A percentile compares a stretch with the other conserved stretches of the same genome.
Evolutionary conservation across 1,284 basidiomycete genomes (phyloP).

Genomic region (Trichosporon faecale): DNA sequence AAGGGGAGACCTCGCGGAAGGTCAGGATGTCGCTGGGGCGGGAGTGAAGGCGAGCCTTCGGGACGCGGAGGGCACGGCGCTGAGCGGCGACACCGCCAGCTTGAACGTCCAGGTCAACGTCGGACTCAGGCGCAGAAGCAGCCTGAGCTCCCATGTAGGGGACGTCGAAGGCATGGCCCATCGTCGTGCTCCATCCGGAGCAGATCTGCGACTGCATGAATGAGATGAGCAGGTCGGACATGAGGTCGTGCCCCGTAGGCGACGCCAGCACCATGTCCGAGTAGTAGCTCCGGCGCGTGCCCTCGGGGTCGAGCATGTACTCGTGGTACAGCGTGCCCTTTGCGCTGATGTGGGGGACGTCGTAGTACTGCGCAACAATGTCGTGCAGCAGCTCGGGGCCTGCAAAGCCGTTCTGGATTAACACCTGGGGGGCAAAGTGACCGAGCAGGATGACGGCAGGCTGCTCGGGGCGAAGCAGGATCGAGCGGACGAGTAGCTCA

Average conservation of each 20-base stretch:
- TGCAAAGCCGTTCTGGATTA: conserved; percentile 71
- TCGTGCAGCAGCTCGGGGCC: conserved; percentile 85
- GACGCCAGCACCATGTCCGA: conserved; percentile 77
- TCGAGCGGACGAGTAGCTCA: conserved; percentile 81
- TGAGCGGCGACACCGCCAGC: neutral
- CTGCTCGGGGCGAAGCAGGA: conserved; percentile 79
- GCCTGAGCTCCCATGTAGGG: conserved; percentile 53
- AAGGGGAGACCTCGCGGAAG: conserved; percentile 80
- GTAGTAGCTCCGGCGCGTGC: conserved; percentile 66
- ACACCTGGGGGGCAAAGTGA: conserved; percentile 81
- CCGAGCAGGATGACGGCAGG: conserved; percentile 87
- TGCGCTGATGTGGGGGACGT: conserved; percentile 76
- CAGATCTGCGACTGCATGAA: conserved; percentile 87
- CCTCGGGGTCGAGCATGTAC: conserved; percentile 70
- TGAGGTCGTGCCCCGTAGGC: conserved; percentile 70
- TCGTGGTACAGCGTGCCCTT: conserved; percentile 77
- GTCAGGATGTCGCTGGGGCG: conserved; percentile 60
- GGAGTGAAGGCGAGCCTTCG: conserved; percentile 67
- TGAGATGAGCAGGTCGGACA: conserved; percentile 77
- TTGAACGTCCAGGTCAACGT: neutral
- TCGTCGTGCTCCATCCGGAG: conserved; percentile 71
- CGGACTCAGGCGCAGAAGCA: neutral
- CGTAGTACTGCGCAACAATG: conserved; percentile 88
- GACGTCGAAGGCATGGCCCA: conserved; percentile 63
- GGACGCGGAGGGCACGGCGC: conserved; percentile 58